A percentile compares a stretch with the other conserved stretches of the same genome.
These are phyloP conservation scores for Plasmopara viticola DNA, from an alignment of 352 stramenopile species.

Conservation along the genomic window DNA sequence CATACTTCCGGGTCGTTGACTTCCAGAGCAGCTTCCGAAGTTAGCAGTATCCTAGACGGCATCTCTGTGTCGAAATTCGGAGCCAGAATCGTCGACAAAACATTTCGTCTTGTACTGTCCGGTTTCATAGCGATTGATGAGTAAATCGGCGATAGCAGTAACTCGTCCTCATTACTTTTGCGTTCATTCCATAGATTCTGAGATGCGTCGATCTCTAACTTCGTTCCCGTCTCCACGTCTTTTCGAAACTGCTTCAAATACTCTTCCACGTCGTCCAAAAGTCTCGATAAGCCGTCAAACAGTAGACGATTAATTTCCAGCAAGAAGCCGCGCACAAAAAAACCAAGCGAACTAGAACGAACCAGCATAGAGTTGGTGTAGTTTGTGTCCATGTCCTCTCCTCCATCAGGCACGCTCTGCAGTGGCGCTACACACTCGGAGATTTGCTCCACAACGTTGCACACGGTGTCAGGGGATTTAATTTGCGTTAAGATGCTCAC, in stretches of 20 bases:
- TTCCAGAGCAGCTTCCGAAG: constrained; percentile 14
- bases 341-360: constrained; percentile 48
- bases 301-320: constrained; percentile 46
- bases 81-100: constrained; percentile 12
- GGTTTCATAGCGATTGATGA: too few relatives aligned
- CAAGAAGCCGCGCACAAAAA: constrained; percentile 71
- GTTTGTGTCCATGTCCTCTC: constrained; percentile 27
- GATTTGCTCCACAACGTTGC: constrained; percentile 61
- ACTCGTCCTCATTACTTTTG: constrained; percentile 21
- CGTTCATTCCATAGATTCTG: constrained; percentile 28
- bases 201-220: constrained; percentile 4
- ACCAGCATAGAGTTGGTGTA: constrained; percentile 37
- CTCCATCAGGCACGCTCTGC: constrained; percentile 12
- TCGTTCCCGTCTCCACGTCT: constrained; percentile 25
- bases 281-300: constrained; percentile 62
- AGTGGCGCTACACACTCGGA: constrained; percentile 51
- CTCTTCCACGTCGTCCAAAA: constrained; percentile 54
- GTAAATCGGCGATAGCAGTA: constrained; percentile 30
- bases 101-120: constrained; percentile 1
- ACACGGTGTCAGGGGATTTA: constrained; percentile 54
- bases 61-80: constrained; percentile 1
- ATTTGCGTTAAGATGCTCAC: constrained; percentile 48
- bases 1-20: constrained; percentile 29
- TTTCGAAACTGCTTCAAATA: constrained; percentile 46
- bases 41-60: constrained; percentile 8